Evolutionary conservation across 257 asterid genomes (phyloP).

Genomic region (Paulownia fortunei): DNA sequence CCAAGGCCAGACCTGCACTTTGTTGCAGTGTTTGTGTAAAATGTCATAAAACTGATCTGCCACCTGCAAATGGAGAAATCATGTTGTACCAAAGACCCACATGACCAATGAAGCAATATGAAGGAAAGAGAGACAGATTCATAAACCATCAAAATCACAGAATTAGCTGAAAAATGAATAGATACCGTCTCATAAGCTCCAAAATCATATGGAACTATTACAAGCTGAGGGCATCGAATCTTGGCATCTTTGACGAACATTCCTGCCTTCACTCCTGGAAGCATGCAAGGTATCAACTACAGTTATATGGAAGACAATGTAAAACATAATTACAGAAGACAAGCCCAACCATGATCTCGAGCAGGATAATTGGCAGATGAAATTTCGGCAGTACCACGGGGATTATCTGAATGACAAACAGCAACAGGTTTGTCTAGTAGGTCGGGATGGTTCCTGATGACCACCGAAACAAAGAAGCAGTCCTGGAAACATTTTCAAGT

Average conservation of each 20-base stretch:
- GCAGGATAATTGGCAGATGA: conserved; percentile 98
- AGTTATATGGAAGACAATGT: conserved; percentile 7
- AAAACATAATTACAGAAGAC: conserved; percentile 21
- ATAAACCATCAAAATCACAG: conserved; percentile 9
- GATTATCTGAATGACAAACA: conserved; percentile 91
- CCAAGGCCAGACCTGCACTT: conserved; percentile 73
- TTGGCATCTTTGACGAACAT: conserved; percentile 97
- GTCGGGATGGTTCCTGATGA: conserved; percentile 74
- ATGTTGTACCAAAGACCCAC: conserved; percentile 11
- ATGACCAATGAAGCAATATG: conserved; percentile 8
- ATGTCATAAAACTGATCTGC: conserved; percentile 93
- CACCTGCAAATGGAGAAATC: conserved; percentile 60
- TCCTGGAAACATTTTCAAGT: conserved; percentile 58
- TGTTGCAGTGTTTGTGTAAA: conserved; percentile 87
- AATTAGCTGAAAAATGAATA: conserved; percentile 20
- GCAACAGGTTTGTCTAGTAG: conserved; percentile 86
- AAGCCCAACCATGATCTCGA: conserved; percentile 76
- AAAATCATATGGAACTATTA: conserved; percentile 85
- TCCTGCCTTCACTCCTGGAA: conserved; percentile 90
- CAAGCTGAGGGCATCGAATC: conserved; percentile 88
- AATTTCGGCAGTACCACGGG: conserved; percentile 92
- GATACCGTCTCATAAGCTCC: conserved; percentile 95
- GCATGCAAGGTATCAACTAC: conserved; percentile 32
- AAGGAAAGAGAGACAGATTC: conserved; percentile 4
- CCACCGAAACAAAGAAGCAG: conserved; percentile 93